Percentiles rank a stretch among this genome's conserved stretches.
phyloP scores from a whole-genome alignment of 331 rosid species.

The Cydonia oblonga region DNA sequence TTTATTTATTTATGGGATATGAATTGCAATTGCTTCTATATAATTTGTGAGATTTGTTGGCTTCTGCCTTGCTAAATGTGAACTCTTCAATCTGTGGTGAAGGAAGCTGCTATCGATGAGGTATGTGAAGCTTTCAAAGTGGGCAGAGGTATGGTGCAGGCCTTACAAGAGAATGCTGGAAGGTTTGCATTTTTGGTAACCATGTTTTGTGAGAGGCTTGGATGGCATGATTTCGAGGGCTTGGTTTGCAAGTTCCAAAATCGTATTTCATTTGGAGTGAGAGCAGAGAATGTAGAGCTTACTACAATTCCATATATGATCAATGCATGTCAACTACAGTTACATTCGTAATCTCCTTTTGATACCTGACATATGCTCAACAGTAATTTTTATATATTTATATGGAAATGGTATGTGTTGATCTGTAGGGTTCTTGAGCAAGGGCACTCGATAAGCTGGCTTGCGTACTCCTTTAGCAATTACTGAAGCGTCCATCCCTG shows the following conservation, averaged over 20 bases:
- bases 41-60: background rate
- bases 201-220: conserved; percentile 92
- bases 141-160: conserved; percentile 97
- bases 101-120: conserved; percentile 83
- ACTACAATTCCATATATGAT: conserved; percentile 83
- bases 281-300: conserved; percentile 93
- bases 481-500: conserved; percentile 88
- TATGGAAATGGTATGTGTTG: background rate
- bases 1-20: background rate
- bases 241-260: conserved; percentile 87
- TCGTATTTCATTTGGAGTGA: conserved; percentile 91
- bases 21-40: background rate
- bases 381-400: background rate
- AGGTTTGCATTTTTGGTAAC: conserved; percentile 97
- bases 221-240: conserved; percentile 93
- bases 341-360: background rate
- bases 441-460: conserved; percentile 95
- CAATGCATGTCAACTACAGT: conserved; percentile 35
- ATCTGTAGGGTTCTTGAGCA: conserved; percentile 87
- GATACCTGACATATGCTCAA: background rate
- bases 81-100: conserved; percentile 15
- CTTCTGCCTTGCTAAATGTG: conserved; percentile 4
- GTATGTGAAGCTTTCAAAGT: conserved; percentile 89
- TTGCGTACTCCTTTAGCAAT: conserved; percentile 78
- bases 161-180: conserved; percentile 94